A percentile compares a stretch with the other conserved stretches of the same genome.
Evolutionary conservation across 176 grass and related monocot genomes (phyloP).

Genomic region (Cymbopogon citratus): DNA sequence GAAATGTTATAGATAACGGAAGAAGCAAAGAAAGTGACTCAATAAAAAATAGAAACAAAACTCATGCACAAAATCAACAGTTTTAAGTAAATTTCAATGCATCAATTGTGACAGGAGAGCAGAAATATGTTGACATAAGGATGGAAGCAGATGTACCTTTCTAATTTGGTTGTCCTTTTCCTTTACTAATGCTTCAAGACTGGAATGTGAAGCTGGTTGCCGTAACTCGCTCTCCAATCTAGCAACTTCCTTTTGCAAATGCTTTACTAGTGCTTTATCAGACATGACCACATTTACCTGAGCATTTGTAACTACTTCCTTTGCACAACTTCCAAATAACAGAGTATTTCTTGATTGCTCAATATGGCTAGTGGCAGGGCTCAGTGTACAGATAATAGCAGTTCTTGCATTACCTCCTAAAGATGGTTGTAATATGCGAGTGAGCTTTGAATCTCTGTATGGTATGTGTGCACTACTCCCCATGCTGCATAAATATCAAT

Average conservation of each 20-base stretch:
- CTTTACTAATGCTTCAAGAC: conserved; percentile 54
- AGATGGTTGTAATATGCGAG: conserved; percentile 77
- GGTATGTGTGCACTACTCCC: conserved; percentile 79
- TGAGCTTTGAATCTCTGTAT: conserved; percentile 87
- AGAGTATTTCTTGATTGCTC: conserved; percentile 89
- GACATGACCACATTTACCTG: conserved; percentile 91
- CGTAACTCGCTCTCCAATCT: conserved; percentile 76
- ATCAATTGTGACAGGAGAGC: neutral
- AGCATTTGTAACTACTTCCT: conserved; percentile 76
- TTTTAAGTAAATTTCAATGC: neutral
- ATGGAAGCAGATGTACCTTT: conserved; percentile 45
- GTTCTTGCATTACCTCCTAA: conserved; percentile 89
- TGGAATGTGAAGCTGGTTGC: conserved; percentile 51
- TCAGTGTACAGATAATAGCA: conserved; percentile 81
- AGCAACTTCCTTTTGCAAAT: conserved; percentile 82
- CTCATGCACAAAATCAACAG: neutral
- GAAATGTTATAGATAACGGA: neutral
- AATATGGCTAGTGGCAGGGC: conserved; percentile 63
- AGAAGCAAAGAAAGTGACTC: neutral
- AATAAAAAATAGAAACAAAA: neutral
- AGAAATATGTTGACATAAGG: neutral
- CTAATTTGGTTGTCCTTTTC: conserved; percentile 72
- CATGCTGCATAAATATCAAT: conserved; percentile 57
- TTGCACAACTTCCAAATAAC: conserved; percentile 79
- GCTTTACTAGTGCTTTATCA: conserved; percentile 83